Evolutionary conservation across 2,329 filamentous ascomycete genomes (phyloP).

Genomic region (Claviceps lovelessii): DNA sequence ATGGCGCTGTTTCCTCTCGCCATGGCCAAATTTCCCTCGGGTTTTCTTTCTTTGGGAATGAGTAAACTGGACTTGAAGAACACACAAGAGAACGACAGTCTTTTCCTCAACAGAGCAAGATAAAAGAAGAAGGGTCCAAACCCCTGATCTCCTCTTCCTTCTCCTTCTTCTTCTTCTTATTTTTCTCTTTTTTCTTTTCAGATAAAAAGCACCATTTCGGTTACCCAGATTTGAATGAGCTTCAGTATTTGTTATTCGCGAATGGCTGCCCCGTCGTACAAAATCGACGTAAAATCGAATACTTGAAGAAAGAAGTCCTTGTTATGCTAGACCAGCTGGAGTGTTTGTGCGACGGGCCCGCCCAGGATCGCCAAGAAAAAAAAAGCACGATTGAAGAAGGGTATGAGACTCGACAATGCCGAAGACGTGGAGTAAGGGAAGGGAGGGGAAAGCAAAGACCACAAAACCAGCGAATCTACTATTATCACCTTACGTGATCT

Average conservation of each 20-base stretch:
- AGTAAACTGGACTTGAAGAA: neutral
- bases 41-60: neutral
- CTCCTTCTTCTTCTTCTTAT: neutral
- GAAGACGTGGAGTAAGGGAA: neutral
- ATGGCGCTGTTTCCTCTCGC: constrained; percentile 11
- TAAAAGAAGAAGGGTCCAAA: neutral
- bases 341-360: neutral
- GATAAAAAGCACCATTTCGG: neutral
- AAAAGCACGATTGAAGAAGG: neutral
- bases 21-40: constrained; percentile 7
- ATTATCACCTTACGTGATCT: neutral
- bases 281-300: neutral
- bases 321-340: neutral
- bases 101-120: neutral
- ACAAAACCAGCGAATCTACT: neutral
- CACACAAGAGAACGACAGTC: neutral
- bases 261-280: neutral
- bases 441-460: neutral
- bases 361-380: neutral
- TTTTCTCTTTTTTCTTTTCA: neutral
- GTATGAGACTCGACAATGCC: neutral
- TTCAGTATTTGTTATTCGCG: neutral
- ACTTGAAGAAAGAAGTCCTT: neutral
- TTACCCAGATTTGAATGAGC: neutral
- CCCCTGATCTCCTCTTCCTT: neutral